These are phyloP conservation scores for Diddensiella caesifluorescens DNA, from an alignment of 805 yeast genomes.

Conservation along the genomic window DNA sequence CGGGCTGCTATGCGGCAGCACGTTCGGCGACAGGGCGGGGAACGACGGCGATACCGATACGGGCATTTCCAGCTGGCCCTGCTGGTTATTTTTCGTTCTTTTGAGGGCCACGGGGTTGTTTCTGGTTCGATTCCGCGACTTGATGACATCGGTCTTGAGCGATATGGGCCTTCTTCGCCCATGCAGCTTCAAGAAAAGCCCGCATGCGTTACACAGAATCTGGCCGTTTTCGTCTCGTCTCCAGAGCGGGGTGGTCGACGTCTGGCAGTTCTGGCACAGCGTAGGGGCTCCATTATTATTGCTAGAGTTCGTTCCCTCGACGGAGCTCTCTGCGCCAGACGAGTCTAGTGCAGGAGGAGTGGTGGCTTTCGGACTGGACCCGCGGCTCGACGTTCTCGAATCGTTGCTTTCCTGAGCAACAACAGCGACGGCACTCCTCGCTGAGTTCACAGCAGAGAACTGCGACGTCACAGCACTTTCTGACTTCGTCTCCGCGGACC, in stretches of 20 bases:
- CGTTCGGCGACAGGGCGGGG: constrained; percentile 16
- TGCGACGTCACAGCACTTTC: too few relatives aligned
- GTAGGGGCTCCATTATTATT: too few relatives aligned
- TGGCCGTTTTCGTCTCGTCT: constrained; percentile 88
- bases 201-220: constrained; percentile 93
- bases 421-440: too few relatives aligned
- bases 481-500: too few relatives aligned
- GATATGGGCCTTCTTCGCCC: constrained; percentile 92
- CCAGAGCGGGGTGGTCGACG: constrained; percentile 94
- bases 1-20: constrained; percentile 14
- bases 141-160: constrained; percentile 86
- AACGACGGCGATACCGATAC: constrained; percentile 14
- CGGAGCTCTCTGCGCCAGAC: too few relatives aligned
- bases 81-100: constrained; percentile 13
- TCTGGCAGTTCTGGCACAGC: constrained; percentile 77
- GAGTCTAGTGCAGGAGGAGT: too few relatives aligned
- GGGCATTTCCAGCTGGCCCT: constrained; percentile 12
- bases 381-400: too few relatives aligned
- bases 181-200: constrained; percentile 79
- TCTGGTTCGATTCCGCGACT: constrained; percentile 57
- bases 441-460: too few relatives aligned
- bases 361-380: too few relatives aligned
- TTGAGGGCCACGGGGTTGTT: constrained; percentile 17
- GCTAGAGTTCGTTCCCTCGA: too few relatives aligned
- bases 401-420: too few relatives aligned